Base-by-base conservation (phyloP, 2,329 filamentous ascomycete genomes). In the Exserohilum rostratum region DNA sequence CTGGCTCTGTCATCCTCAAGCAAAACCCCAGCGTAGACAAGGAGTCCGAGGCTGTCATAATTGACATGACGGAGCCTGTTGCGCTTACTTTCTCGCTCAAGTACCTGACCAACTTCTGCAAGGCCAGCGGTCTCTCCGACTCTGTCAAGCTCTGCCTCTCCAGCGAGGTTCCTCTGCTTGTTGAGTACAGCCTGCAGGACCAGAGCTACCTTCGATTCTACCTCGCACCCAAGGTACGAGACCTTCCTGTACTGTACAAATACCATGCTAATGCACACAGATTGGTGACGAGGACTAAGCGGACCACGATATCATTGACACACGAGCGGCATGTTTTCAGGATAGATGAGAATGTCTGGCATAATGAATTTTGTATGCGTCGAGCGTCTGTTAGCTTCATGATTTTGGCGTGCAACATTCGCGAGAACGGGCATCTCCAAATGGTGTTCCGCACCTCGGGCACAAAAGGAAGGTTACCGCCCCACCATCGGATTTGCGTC, bases 71-170 rank as follows among this genome's bases (percentile, higher is more conserved):
- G 34, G 96, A 99, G 81, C 91, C 95, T 46, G 95, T 99, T 57
- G 85, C 90, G 31, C 85, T 99, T 61, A 98, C 93, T 45, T 99
- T 99, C 82, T 98, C 95, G 30, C 89, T 99, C 71, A 99, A 99
- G 82, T 99, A 99, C 81, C 88, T 99, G 3, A 91, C 96, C 84
- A 98, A 98, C 85, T 99, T 99, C 83, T 98, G 95, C 90, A 99
- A 99, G 83, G 96, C 96, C 30, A 90, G 91, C 61, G 88, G 87
- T 48, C 83, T 99, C 58, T 93, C 93, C 34, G 81, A 78, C 66
- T 83, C 85, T 64, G 96, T 99, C 78, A 95, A 90, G 80, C 88
- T 99, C 68, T 96, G 90, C 80, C 85, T 99, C 66, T 98, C 93
- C 48, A 93, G 92, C 78, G 95, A 99, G 79, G 93, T 99, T 46